Evolutionary conservation across 805 yeast genomes (phyloP).

Genomic region (Jamesozyma lodderae): DNA sequence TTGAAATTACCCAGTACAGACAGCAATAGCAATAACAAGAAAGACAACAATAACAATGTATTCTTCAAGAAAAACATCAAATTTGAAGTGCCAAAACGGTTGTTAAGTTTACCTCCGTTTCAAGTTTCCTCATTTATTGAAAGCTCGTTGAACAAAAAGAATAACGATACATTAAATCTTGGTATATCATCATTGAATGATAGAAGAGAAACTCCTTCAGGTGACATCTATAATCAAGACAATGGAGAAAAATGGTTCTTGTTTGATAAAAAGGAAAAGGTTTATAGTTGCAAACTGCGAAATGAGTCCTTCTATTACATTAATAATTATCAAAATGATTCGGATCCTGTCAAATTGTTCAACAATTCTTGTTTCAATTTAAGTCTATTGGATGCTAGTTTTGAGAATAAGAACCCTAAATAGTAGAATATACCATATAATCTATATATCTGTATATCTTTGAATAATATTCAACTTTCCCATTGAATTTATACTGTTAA

Average conservation of each 20-base stretch:
- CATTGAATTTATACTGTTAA: too few species aligned
- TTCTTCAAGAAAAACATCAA: background rate
- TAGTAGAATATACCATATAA: slow-evolving; percentile 2
- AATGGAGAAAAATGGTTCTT: slow-evolving; percentile 14
- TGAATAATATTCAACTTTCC: background rate
- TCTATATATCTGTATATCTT: background rate
- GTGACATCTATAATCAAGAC: background rate
- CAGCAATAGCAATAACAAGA: too few species aligned
- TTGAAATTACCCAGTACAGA: too few species aligned
- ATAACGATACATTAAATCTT: background rate
- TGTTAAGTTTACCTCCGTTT: slow-evolving; percentile 26
- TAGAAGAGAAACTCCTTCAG: slow-evolving; percentile 1
- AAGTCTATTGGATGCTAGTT: slow-evolving; percentile 24
- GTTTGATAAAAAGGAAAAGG: slow-evolving; percentile 15
- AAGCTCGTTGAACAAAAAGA: background rate
- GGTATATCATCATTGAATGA: slow-evolving; percentile 5
- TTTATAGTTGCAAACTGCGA: slow-evolving; percentile 13
- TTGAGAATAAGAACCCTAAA: slow-evolving; percentile 25
- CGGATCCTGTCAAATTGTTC: slow-evolving; percentile 13
- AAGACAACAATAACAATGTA: too few species aligned
- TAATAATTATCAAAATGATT: slow-evolving; percentile 17
- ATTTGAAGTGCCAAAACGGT: slow-evolving; percentile 17
- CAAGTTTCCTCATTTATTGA: slow-evolving; percentile 26
- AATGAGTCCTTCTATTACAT: slow-evolving; percentile 22
- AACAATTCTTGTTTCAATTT: slow-evolving; percentile 26